Percentiles rank a stretch among this genome's conserved stretches.
Evolutionary conservation across 2,329 filamentous ascomycete species (phyloP).

Genomic region (Elsinoe arachidis): DNA sequence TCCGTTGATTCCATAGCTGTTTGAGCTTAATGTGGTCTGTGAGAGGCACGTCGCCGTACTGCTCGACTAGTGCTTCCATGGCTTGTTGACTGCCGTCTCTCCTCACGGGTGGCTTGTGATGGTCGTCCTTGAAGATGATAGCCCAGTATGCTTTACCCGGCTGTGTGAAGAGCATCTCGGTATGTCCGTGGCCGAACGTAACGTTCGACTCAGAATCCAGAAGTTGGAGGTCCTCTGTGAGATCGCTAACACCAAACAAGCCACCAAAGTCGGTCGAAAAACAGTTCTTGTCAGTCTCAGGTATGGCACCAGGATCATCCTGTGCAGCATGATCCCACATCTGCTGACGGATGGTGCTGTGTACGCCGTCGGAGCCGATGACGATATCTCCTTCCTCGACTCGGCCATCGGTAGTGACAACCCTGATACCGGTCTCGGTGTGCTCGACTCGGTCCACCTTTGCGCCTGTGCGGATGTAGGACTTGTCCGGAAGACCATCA

Average conservation of each 20-base stretch:
- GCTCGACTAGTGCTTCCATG: background rate
- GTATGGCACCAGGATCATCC: background rate
- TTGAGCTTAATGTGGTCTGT: background rate
- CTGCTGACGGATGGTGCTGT: background rate
- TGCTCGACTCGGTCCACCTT: background rate
- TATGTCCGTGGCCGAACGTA: background rate
- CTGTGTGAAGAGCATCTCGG: background rate
- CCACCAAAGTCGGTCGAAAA: background rate
- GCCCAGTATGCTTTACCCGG: background rate
- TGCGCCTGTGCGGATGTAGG: background rate
- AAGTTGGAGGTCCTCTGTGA: background rate
- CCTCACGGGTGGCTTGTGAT: background rate
- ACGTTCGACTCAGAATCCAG: background rate
- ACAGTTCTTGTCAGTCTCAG: background rate
- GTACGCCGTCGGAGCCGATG: background rate
- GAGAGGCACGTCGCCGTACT: background rate
- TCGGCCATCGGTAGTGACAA: background rate
- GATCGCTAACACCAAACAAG: background rate
- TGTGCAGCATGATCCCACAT: background rate
- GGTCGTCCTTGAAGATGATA: background rate
- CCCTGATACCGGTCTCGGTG: background rate
- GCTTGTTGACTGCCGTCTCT: background rate
- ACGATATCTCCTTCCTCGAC: background rate
- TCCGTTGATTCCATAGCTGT: background rate
- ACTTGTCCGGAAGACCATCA: background rate